These are phyloP conservation scores for Vigna trinervia DNA, from an alignment of 306 rosid genomes.

Conservation along the genomic window DNA sequence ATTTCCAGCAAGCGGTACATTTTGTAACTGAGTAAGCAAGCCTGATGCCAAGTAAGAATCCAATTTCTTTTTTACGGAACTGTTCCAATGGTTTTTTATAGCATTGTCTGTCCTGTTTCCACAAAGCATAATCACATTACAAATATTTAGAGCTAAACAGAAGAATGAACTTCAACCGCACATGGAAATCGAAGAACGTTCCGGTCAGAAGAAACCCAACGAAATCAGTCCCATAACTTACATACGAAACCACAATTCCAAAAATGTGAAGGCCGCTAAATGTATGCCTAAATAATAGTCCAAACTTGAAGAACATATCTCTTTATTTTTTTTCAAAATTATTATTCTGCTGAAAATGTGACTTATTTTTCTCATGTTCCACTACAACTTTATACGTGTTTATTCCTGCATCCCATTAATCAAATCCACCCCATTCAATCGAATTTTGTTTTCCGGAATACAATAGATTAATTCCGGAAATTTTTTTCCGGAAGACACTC, in stretches of 20 bases:
- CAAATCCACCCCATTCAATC: too few species aligned
- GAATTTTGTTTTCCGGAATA: too few species aligned
- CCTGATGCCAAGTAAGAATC: slow-evolving; percentile 97
- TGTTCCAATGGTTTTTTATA: slow-evolving; percentile 99
- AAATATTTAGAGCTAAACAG: slow-evolving; percentile 31
- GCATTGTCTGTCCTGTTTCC: slow-evolving; percentile 98
- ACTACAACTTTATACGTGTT: too few species aligned
- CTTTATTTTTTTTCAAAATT: not conserved
- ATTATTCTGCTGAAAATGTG: not conserved
- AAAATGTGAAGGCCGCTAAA: not conserved
- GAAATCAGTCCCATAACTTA: not conserved
- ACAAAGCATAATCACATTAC: slow-evolving; percentile 45
- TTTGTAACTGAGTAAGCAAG: slow-evolving; percentile 71
- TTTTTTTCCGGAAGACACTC: too few species aligned
- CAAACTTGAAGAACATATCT: not conserved
- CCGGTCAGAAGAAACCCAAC: not conserved
- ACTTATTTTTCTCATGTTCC: too few species aligned
- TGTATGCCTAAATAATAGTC: not conserved
- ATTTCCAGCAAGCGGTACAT: slow-evolving; percentile 63
- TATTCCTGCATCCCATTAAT: too few species aligned
- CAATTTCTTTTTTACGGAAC: slow-evolving; percentile 97
- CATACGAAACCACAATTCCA: not conserved
- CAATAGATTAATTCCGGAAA: too few species aligned
- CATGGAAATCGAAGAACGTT: slow-evolving; percentile 24
- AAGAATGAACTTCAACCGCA: slow-evolving; percentile 26